A percentile compares a stretch with the other conserved stretches of the same genome.
Evolutionary conservation across 805 yeast genomes (phyloP).

Genomic region (Candida anglica): DNA sequence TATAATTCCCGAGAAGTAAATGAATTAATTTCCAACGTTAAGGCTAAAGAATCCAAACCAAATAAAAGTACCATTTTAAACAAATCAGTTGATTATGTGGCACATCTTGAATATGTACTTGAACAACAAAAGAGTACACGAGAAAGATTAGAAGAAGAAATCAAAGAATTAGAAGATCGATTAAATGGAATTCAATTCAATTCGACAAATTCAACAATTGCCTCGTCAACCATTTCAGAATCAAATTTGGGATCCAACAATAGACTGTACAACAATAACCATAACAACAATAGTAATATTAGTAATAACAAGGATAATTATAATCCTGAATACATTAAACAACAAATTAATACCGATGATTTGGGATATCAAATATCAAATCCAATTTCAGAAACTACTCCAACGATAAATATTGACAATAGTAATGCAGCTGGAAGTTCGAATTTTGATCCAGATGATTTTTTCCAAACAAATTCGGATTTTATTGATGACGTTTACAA

Average conservation of each 20-base stretch:
- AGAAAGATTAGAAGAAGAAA: conserved; percentile 28
- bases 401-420: no score
- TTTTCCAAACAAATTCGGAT: no score
- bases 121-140: conserved; percentile 50
- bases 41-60: conserved; percentile 66
- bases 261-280: conserved; percentile 9
- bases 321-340: not conserved
- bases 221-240: no score
- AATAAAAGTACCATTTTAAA: conserved; percentile 76
- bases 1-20: conserved; percentile 28
- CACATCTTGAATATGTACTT: conserved; percentile 59
- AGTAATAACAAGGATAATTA: not conserved
- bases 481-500: no score
- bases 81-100: conserved; percentile 77
- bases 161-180: conserved; percentile 12
- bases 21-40: conserved; percentile 35
- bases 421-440: no score
- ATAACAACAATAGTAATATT: conserved; percentile 1
- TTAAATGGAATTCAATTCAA: not conserved
- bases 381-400: no score
- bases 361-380: no score
- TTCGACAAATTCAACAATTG: no score
- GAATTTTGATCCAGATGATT: no score
- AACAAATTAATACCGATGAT: no score
- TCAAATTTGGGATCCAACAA: not conserved